phyloP scores from a whole-genome alignment of 257 asterid species.

The Rauvolfia tetraphylla region DNA sequence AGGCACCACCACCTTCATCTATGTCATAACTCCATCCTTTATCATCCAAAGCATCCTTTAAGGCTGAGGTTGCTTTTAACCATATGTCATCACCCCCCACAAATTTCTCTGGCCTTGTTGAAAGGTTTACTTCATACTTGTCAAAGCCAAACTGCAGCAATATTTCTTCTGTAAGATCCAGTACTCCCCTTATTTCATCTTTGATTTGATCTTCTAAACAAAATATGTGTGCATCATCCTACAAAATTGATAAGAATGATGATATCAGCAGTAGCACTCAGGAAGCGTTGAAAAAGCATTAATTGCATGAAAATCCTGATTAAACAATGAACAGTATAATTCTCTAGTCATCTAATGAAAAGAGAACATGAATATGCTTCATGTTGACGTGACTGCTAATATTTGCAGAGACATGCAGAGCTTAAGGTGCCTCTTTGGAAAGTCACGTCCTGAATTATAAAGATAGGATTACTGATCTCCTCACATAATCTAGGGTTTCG shows the following conservation, averaged over 20 bases:
- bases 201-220: slow-evolving; percentile 89
- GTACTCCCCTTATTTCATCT: slow-evolving; percentile 87
- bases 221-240: slow-evolving; percentile 98
- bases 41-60: slow-evolving; percentile 80
- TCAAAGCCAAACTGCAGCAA: slow-evolving; percentile 82
- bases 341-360: neutral
- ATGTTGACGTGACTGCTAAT: neutral
- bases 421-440: neutral
- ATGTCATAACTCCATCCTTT: slow-evolving; percentile 87
- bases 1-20: slow-evolving; percentile 97
- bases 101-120: slow-evolving; percentile 91
- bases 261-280: neutral
- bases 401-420: neutral
- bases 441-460: neutral
- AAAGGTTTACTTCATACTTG: slow-evolving; percentile 89
- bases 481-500: neutral
- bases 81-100: slow-evolving; percentile 85
- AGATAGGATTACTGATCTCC: neutral
- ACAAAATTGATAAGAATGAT: slow-evolving; percentile 23
- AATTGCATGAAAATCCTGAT: neutral
- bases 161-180: slow-evolving; percentile 92
- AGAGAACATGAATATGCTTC: neutral
- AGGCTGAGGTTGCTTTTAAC: slow-evolving; percentile 83
- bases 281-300: neutral
- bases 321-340: neutral